A percentile compares a stretch with the other conserved stretches of the same genome.
These are phyloP conservation scores for Sarocladiaceae sp. DNA, from an alignment of 2,329 filamentous ascomycete genomes.

Conservation along the genomic window DNA sequence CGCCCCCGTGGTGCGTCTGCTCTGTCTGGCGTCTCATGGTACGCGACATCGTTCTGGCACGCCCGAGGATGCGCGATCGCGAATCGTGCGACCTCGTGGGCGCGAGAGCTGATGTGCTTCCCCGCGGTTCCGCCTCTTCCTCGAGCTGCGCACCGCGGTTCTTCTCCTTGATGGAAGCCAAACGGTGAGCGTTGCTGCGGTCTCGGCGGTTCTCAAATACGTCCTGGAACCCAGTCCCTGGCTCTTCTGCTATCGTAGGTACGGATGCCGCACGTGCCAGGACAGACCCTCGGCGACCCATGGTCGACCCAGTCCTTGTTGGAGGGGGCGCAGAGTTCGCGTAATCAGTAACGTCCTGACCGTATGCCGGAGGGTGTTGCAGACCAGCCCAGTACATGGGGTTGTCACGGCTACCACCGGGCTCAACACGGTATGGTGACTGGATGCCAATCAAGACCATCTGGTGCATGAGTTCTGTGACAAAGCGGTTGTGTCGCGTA, in stretches of 20 bases:
- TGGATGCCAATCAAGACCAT: slow-evolving; percentile 82
- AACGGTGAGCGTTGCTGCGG: slow-evolving; percentile 25
- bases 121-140: slow-evolving; percentile 15
- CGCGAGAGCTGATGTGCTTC: slow-evolving; percentile 21
- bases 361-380: slow-evolving; percentile 28
- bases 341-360: slow-evolving; percentile 13
- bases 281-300: background rate
- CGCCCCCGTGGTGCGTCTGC: background rate
- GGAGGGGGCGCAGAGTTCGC: slow-evolving; percentile 11
- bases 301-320: background rate
- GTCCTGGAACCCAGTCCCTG: slow-evolving; percentile 35
- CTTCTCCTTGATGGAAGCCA: slow-evolving; percentile 32
- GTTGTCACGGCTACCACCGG: slow-evolving; percentile 62
- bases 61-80: slow-evolving; percentile 22
- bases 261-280: background rate
- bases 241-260: slow-evolving; percentile 7
- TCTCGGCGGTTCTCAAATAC: slow-evolving; percentile 38
- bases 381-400: slow-evolving; percentile 50
- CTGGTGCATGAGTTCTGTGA: slow-evolving; percentile 80
- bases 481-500: slow-evolving; percentile 88
- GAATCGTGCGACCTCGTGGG: slow-evolving; percentile 18
- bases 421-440: slow-evolving; percentile 56
- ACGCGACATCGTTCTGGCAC: slow-evolving; percentile 19
- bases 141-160: slow-evolving; percentile 23
- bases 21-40: slow-evolving; percentile 8